Conservation (phyloP, 805 yeast species). For the Naumovozyma castellii region DNA sequence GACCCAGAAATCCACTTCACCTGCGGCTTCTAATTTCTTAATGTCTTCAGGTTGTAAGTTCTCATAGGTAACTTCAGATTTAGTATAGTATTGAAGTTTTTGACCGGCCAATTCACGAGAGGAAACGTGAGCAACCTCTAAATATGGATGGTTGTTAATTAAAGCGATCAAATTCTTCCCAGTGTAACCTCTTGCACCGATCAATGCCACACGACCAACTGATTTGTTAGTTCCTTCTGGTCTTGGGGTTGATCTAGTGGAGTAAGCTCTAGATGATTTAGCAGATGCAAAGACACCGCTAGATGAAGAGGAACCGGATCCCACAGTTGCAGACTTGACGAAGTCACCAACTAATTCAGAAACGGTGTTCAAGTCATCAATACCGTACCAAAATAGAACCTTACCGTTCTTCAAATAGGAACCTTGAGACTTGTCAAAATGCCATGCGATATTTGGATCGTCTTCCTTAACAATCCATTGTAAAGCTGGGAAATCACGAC, state of each 20-base stretch:
- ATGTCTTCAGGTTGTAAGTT: constrained; percentile 85
- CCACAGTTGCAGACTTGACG: constrained; percentile 29
- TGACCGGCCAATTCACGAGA: constrained; percentile 91
- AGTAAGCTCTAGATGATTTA: constrained; percentile 44
- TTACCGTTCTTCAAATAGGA: constrained; percentile 84
- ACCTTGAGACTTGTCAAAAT: constrained; percentile 87
- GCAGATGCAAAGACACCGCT: constrained; percentile 39
- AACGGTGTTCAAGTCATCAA: constrained; percentile 51
- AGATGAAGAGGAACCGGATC: constrained; percentile 24
- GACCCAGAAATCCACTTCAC: constrained; percentile 90
- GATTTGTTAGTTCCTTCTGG: constrained; percentile 52
- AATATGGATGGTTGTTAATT: constrained; percentile 77
- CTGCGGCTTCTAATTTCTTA: constrained; percentile 59
- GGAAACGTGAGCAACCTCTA: constrained; percentile 87
- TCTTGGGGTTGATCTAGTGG: constrained; percentile 49
- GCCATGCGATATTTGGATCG: constrained; percentile 86
- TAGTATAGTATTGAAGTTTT: constrained; percentile 78
- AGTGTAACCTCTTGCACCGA: constrained; percentile 97
- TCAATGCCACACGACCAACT: constrained; percentile 73
- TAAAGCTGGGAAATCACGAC: constrained; percentile 59
- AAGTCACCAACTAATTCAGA: constrained; percentile 55
- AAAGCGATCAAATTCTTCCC: constrained; percentile 87
- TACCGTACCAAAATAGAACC: constrained; percentile 91
- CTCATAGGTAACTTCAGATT: constrained; percentile 68
- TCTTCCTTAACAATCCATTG: constrained; percentile 89